Evolutionary conservation across 768 basidiomycete species (phyloP).

Genomic region (Mycena indigotica): DNA sequence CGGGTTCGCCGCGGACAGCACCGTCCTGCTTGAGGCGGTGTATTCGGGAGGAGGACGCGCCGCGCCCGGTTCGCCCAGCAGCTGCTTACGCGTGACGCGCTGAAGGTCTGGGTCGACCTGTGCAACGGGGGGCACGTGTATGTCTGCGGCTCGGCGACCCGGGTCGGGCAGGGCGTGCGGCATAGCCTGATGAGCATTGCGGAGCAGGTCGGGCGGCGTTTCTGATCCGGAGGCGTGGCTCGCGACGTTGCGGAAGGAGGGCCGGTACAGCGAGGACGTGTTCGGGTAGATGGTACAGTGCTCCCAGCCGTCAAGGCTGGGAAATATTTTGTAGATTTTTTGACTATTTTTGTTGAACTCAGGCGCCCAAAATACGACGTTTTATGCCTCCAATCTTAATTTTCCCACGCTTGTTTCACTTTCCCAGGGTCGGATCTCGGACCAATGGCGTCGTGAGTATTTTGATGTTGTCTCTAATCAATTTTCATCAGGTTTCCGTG

Average conservation of each 20-base stretch:
- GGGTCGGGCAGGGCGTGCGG: constrained; percentile 1
- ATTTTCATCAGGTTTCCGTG: no score
- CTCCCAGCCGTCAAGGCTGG: no score
- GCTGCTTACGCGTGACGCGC: constrained; percentile 12
- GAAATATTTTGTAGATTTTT: no score
- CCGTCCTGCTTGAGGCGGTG: constrained; percentile 9
- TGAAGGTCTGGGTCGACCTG: constrained; percentile 14
- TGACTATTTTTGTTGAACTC: no score
- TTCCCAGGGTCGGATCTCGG: no score
- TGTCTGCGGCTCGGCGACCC: constrained; percentile 1
- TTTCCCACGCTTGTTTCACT: no score
- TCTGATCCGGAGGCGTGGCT: neutral
- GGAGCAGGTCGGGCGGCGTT: constrained; percentile 1
- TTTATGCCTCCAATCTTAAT: no score
- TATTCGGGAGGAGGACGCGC: constrained; percentile 10
- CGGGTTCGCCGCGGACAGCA: constrained; percentile 8
- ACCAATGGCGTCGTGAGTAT: no score
- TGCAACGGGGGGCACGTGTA: constrained; percentile 6
- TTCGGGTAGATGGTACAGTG: no score
- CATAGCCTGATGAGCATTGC: constrained; percentile 3
- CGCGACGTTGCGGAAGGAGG: constrained; percentile 2
- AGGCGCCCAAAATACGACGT: no score
- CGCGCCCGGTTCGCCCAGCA: constrained; percentile 18
- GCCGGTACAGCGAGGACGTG: constrained; percentile 18
- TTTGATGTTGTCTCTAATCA: no score